Conservation (phyloP, 305 asterid genomes). For the Euphrasia arctica region DNA sequence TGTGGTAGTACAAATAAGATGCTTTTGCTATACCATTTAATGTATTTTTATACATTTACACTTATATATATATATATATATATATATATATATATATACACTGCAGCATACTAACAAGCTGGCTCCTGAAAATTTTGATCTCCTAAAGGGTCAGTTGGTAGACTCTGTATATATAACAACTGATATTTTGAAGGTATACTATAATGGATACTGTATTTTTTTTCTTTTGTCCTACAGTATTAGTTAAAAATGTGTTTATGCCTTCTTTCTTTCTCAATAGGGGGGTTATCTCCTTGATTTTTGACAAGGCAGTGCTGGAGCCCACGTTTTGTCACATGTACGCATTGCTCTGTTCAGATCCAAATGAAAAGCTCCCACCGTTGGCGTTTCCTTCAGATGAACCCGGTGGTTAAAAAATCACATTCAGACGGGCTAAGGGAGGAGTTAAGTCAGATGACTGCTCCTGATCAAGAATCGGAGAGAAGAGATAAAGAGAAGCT, state of each 20-base stretch:
- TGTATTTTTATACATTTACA: too few species aligned
- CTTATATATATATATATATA: too few species aligned
- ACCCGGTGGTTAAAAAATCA: slow-evolving; percentile 79
- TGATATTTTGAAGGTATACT: slow-evolving; percentile 70
- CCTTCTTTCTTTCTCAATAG: slow-evolving; percentile 29
- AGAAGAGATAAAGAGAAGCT: slow-evolving; percentile 80
- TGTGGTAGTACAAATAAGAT: too few species aligned
- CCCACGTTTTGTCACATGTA: slow-evolving; percentile 97
- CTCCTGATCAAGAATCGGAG: slow-evolving; percentile 73
- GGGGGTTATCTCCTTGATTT: slow-evolving; percentile 87
- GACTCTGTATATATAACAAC: slow-evolving; percentile 85
- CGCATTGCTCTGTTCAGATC: slow-evolving; percentile 81
- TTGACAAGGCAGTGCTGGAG: slow-evolving; percentile 95
- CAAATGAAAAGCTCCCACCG: slow-evolving; percentile 61
- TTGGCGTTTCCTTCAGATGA: slow-evolving; percentile 73
- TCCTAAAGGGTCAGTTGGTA: slow-evolving; percentile 76
- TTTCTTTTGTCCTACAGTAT: background rate
- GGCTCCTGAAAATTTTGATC: slow-evolving; percentile 92
- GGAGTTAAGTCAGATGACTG: slow-evolving; percentile 69
- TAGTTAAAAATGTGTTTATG: background rate
- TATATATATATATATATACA: slow-evolving; percentile 2
- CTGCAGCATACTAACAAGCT: slow-evolving; percentile 89
- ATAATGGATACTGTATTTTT: slow-evolving; percentile 11
- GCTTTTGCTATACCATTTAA: too few species aligned
- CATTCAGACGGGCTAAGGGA: slow-evolving; percentile 86